Percentiles rank a stretch among this genome's conserved stretches.
Evolutionary conservation across 2,329 filamentous ascomycete species (phyloP).

Genomic region (Fusarium gaditjirri): DNA sequence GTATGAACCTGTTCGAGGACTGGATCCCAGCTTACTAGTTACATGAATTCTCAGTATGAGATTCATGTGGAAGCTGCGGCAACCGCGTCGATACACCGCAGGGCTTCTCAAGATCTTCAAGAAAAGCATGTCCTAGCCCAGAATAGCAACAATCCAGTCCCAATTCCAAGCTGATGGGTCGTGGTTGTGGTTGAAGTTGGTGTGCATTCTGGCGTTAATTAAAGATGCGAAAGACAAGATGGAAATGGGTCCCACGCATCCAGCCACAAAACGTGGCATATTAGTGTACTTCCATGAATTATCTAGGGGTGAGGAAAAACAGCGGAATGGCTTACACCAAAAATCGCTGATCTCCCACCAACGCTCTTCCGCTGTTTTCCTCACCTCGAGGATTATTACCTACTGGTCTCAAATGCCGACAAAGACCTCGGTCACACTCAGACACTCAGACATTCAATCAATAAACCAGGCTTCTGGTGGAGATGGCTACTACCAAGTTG

Average conservation of each 20-base stretch:
- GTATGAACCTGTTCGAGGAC: conserved; percentile 1
- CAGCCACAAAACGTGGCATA: conserved; percentile 11
- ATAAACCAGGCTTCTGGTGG: not conserved
- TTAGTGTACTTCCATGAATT: not conserved
- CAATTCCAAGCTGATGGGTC: not conserved
- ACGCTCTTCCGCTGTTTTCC: too few relatives aligned
- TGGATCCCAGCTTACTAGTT: not conserved
- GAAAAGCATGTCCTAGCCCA: not conserved
- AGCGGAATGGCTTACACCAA: too few relatives aligned
- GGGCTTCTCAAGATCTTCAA: not conserved
- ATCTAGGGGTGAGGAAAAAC: too few relatives aligned
- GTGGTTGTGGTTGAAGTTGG: not conserved
- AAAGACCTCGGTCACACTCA: conserved; percentile 3
- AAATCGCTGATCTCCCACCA: too few relatives aligned
- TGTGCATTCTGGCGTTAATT: not conserved
- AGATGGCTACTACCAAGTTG: not conserved
- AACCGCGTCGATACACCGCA: conserved; percentile 1
- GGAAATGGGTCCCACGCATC: not conserved
- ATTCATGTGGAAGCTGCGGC: conserved; percentile 10
- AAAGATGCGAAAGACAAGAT: not conserved
- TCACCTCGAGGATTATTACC: too few relatives aligned
- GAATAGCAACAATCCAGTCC: not conserved
- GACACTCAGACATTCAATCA: not conserved
- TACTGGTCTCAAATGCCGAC: conserved; percentile 10
- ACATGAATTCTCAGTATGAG: not conserved